Evolutionary conservation across 2,329 filamentous ascomycete genomes (phyloP).

Genomic region (Aureobasidium sp.): DNA sequence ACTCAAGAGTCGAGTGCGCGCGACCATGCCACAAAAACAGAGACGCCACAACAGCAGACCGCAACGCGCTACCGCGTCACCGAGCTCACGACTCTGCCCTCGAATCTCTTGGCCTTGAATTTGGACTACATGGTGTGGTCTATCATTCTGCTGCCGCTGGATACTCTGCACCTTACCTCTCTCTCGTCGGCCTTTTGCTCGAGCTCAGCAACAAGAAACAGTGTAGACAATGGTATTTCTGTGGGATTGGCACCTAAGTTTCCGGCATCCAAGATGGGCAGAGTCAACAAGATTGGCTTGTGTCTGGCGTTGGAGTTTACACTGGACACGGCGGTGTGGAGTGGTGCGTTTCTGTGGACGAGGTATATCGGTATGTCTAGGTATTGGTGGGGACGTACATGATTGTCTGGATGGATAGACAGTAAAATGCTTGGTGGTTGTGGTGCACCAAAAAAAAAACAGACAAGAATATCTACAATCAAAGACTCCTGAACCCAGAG

Average conservation of each 20-base stretch:
- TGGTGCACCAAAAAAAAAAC: no score
- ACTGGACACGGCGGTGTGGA: constrained; percentile 15
- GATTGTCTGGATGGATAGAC: neutral
- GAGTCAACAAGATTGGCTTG: constrained; percentile 15
- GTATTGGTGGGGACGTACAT: constrained; percentile 14
- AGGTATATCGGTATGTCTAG: constrained; percentile 6
- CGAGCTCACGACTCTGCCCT: neutral
- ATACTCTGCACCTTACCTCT: neutral
- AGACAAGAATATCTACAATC: neutral
- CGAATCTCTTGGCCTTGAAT: constrained; percentile 7
- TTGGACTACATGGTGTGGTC: neutral
- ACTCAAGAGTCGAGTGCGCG: neutral
- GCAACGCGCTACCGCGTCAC: neutral
- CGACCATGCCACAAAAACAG: neutral
- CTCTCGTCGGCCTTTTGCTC: neutral
- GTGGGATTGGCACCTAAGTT: neutral
- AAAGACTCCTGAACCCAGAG: no score
- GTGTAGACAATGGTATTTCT: neutral
- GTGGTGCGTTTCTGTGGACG: constrained; percentile 7
- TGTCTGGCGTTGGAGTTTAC: constrained; percentile 16
- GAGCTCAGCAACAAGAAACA: neutral
- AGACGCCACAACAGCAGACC: neutral
- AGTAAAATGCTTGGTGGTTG: neutral
- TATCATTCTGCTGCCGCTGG: constrained; percentile 9
- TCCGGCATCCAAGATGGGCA: neutral